Percentiles rank a stretch among this genome's conserved stretches.
Conservation (phyloP, 495 filamentous ascomycete genomes). For the Gamarada debralockiae region DNA sequence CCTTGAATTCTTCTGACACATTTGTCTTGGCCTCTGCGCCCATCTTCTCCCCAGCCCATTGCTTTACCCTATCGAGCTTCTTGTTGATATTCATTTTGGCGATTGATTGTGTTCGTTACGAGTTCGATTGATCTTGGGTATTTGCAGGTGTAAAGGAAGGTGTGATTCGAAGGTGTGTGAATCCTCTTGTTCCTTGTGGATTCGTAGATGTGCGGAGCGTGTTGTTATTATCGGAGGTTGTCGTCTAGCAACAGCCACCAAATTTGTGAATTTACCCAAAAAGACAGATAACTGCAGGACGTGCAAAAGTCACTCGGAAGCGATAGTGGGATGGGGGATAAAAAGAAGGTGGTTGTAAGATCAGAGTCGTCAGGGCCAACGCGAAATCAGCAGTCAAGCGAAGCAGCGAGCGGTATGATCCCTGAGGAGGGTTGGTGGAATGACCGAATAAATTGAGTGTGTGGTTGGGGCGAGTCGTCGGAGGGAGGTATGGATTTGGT, state of each 20-base stretch:
- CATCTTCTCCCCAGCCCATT: slow-evolving; percentile 99
- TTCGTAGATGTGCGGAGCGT: slow-evolving; percentile 7
- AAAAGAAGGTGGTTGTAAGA: background rate
- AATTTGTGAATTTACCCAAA: slow-evolving; percentile 19
- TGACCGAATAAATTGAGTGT: slow-evolving; percentile 2
- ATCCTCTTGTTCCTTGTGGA: background rate
- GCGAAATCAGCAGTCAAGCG: background rate
- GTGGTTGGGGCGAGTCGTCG: background rate
- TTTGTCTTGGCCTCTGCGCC: slow-evolving; percentile 86
- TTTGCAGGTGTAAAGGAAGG: background rate
- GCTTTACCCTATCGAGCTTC: slow-evolving; percentile 94
- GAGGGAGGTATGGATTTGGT: background rate
- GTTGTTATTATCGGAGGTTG: slow-evolving; percentile 4
- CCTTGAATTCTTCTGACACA: slow-evolving; percentile 90
- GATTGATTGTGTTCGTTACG: slow-evolving; percentile 1
- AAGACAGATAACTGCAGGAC: slow-evolving; percentile 6
- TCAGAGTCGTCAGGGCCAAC: background rate
- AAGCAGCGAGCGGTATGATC: slow-evolving; percentile 15
- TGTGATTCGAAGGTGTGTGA: background rate
- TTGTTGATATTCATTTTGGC: slow-evolving; percentile 84
- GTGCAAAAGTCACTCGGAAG: slow-evolving; percentile 6
- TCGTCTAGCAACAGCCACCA: slow-evolving; percentile 8
- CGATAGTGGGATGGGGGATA: slow-evolving; percentile 15
- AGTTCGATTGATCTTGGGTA: background rate
- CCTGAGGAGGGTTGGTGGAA: slow-evolving; percentile 1